Conservation (phyloP, 192 early-diverging fungal genomes). For the Rhizophagus prolifer region DNA sequence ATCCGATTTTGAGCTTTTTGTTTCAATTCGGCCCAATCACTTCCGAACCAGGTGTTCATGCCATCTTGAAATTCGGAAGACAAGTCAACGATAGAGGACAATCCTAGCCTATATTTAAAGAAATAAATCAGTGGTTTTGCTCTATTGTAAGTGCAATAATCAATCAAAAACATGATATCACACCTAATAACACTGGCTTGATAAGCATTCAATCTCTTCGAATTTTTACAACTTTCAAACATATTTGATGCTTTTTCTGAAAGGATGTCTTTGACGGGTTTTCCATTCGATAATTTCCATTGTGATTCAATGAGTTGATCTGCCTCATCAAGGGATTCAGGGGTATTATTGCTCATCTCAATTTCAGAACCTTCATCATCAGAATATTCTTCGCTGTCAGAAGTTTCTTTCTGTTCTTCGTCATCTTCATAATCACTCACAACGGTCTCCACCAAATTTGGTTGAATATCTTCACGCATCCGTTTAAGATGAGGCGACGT, state of each 20-base stretch:
- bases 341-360: too few relatives aligned
- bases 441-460: background rate
- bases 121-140: constrained; percentile 1
- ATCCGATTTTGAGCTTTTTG: background rate
- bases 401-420: too few relatives aligned
- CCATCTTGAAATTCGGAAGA: constrained; percentile 29
- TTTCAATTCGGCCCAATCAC: constrained; percentile 10
- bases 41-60: constrained; percentile 29
- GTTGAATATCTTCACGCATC: background rate
- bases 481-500: background rate
- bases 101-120: constrained; percentile 18
- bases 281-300: too few relatives aligned
- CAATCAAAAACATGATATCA: constrained; percentile 3
- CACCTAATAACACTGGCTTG: constrained; percentile 7
- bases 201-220: background rate
- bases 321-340: too few relatives aligned
- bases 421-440: background rate
- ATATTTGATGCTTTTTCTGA: background rate
- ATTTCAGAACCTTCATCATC: too few relatives aligned
- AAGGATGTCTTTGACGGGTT: background rate
- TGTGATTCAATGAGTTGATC: too few relatives aligned
- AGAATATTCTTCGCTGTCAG: too few relatives aligned
- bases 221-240: background rate
- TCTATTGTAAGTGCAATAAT: too few relatives aligned
- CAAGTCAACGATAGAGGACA: constrained; percentile 30